phyloP scores from a whole-genome alignment of 2,329 filamentous ascomycete genomes.

The Cladorrhinum sp. region DNA sequence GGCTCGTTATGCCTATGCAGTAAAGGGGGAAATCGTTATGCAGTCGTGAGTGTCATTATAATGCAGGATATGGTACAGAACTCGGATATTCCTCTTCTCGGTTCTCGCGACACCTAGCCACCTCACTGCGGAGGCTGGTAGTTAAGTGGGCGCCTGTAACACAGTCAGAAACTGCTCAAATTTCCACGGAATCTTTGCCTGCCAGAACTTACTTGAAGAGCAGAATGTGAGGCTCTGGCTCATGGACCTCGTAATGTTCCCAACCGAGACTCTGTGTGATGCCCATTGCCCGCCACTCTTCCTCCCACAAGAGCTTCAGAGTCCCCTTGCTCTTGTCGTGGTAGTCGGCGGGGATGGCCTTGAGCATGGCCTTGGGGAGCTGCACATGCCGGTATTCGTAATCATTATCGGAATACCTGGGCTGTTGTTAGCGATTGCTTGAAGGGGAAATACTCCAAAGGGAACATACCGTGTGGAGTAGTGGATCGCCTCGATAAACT shows the following conservation, averaged over 20 bases:
- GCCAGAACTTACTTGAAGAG: slow-evolving; percentile 81
- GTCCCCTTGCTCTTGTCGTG: slow-evolving; percentile 71
- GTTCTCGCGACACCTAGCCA: neutral
- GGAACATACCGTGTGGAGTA: slow-evolving; percentile 78
- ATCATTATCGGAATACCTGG: slow-evolving; percentile 86
- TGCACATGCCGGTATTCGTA: slow-evolving; percentile 98
- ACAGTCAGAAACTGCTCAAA: slow-evolving; percentile 5
- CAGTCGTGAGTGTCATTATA: slow-evolving; percentile 27
- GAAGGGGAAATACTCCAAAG: neutral
- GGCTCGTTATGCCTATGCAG: slow-evolving; percentile 18
- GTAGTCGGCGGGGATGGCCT: slow-evolving; percentile 83
- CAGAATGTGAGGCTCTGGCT: slow-evolving; percentile 96
- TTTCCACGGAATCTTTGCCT: neutral
- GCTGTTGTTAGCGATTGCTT: slow-evolving; percentile 16
- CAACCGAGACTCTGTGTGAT: slow-evolving; percentile 99
- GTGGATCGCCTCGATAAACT: slow-evolving; percentile 90
- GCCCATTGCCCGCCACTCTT: slow-evolving; percentile 94
- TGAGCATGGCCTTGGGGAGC: slow-evolving; percentile 96
- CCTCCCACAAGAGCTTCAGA: slow-evolving; percentile 94
- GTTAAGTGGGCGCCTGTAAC: slow-evolving; percentile 73
- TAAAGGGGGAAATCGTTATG: slow-evolving; percentile 27
- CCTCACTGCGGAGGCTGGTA: slow-evolving; percentile 64
- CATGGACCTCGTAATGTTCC: slow-evolving; percentile 99
- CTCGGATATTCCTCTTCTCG: slow-evolving; percentile 14
- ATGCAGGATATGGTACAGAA: slow-evolving; percentile 30